phyloP scores from a whole-genome alignment of 1,284 basidiomycete genomes.

The Ceratobasidium sp. region DNA sequence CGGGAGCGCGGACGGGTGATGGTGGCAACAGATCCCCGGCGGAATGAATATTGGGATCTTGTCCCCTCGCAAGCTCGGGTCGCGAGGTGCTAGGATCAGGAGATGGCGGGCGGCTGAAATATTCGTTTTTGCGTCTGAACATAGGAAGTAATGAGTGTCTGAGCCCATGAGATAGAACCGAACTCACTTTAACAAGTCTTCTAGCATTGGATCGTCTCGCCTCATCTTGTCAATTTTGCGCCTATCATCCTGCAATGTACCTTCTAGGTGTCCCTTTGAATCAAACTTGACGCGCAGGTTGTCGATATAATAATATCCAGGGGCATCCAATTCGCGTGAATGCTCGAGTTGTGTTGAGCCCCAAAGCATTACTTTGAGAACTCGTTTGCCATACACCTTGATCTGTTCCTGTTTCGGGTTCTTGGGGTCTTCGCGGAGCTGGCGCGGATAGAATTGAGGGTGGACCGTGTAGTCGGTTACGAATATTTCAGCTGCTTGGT shows the following conservation, averaged over 20 bases:
- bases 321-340: conserved; percentile 16
- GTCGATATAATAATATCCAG: conserved; percentile 38
- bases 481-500: conserved; percentile 31
- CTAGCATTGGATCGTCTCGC: conserved; percentile 29
- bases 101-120: conserved; percentile 17
- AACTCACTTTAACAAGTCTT: conserved; percentile 31
- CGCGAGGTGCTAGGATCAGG: neutral
- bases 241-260: conserved; percentile 32
- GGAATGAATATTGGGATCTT: conserved; percentile 23
- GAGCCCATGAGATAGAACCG: neutral
- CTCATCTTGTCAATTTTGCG: conserved; percentile 36
- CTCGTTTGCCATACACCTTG: conserved; percentile 34
- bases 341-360: conserved; percentile 28
- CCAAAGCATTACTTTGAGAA: conserved; percentile 39
- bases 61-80: neutral
- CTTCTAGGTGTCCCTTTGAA: conserved; percentile 35
- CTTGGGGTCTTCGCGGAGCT: conserved; percentile 12
- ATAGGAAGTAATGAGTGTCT: neutral
- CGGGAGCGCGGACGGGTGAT: neutral
- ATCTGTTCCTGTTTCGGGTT: conserved; percentile 10
- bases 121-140: conserved; percentile 30
- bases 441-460: conserved; percentile 24
- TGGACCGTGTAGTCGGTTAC: conserved; percentile 38
- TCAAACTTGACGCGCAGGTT: conserved; percentile 41
- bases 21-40: conserved; percentile 33